A percentile compares a stretch with the other conserved stretches of the same genome.
phyloP scores from a whole-genome alignment of 495 filamentous ascomycete genomes.

The Bathelium albidoporum region DNA sequence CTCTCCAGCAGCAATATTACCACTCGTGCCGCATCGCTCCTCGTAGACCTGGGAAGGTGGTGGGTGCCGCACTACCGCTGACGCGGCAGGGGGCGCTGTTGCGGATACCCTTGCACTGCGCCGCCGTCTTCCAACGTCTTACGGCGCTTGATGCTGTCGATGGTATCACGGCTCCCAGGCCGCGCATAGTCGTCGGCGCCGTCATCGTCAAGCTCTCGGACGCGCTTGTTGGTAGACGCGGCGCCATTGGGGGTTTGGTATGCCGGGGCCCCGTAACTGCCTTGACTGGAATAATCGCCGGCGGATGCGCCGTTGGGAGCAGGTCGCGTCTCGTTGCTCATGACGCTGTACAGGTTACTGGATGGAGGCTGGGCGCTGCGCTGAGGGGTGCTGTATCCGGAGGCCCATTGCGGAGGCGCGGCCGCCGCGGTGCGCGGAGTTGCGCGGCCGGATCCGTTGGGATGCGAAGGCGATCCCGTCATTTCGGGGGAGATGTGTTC shows the following conservation, averaged over 20 bases:
- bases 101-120: slow-evolving; percentile 1
- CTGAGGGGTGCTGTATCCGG: slow-evolving; percentile 75
- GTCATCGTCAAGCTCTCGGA: slow-evolving; percentile 63
- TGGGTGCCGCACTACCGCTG: background rate
- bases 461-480: slow-evolving; percentile 74
- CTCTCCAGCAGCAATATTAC: background rate
- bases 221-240: slow-evolving; percentile 60
- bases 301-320: slow-evolving; percentile 52
- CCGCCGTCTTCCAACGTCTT: slow-evolving; percentile 63
- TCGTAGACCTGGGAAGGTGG: background rate
- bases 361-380: slow-evolving; percentile 53
- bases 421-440: slow-evolving; percentile 69
- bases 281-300: slow-evolving; percentile 36
- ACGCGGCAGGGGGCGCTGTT: background rate
- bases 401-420: slow-evolving; percentile 58
- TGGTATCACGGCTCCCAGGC: slow-evolving; percentile 45
- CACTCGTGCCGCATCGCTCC: background rate
- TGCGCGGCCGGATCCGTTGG: slow-evolving; percentile 73
- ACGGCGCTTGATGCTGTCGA: slow-evolving; percentile 66
- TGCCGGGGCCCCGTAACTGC: slow-evolving; percentile 53
- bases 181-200: slow-evolving; percentile 60
- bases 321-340: slow-evolving; percentile 65
- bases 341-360: slow-evolving; percentile 81
- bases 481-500: slow-evolving; percentile 84
- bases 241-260: slow-evolving; percentile 59